Percentiles rank a stretch among this genome's conserved stretches.
Conservation (phyloP, 345 rosid species). For the Populus euphratica region DNA sequence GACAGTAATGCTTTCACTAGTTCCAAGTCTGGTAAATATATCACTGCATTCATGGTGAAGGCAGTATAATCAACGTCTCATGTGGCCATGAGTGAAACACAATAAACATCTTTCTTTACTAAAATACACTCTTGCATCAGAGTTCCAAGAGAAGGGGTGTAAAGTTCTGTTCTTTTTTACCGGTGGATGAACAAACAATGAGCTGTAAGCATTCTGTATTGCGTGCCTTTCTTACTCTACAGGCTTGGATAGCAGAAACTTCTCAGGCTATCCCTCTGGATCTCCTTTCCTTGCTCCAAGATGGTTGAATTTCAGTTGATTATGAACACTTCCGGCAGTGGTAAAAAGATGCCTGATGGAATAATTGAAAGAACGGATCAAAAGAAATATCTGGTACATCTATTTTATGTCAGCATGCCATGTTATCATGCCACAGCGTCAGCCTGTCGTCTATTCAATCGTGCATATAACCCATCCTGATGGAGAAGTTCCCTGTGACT, state of each 20-base stretch:
- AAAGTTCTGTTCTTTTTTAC: not conserved
- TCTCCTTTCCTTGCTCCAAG: slow-evolving; percentile 3
- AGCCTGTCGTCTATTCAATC: slow-evolving; percentile 76
- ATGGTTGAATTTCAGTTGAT: not conserved
- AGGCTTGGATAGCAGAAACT: not conserved
- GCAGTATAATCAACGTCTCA: not conserved
- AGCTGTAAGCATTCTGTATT: not conserved
- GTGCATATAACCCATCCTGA: slow-evolving; percentile 74
- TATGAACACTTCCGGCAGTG: not conserved
- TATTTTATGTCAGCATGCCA: not conserved
- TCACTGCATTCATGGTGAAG: too few species aligned
- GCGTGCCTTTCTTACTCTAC: not conserved
- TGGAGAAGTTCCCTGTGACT: slow-evolving; percentile 72
- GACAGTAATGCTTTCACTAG: too few species aligned
- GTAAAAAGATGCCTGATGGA: not conserved
- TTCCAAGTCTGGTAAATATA: too few species aligned
- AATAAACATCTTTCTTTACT: too few species aligned
- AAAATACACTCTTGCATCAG: slow-evolving; percentile 3
- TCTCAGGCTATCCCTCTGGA: not conserved
- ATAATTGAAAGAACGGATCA: not conserved
- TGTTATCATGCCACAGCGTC: slow-evolving; percentile 70
- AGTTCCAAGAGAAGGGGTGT: not conserved
- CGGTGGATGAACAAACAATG: not conserved
- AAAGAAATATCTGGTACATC: not conserved
- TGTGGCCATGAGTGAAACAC: not conserved